phyloP scores from a whole-genome alignment of 2,329 filamentous ascomycete genomes.

The Fusarium sp. region DNA sequence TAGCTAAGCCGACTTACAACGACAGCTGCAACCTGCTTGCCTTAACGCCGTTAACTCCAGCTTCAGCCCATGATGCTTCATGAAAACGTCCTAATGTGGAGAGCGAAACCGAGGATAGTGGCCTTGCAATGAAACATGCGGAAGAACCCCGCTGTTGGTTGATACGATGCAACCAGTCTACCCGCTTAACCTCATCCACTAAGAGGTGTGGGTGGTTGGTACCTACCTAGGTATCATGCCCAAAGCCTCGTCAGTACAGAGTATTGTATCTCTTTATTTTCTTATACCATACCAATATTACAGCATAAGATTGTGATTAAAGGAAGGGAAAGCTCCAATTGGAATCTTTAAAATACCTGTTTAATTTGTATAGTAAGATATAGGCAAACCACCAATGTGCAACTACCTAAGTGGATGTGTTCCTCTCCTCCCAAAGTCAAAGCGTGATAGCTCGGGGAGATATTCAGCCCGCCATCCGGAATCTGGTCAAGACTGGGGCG shows the following conservation, averaged over 20 bases:
- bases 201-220: neutral
- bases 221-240: neutral
- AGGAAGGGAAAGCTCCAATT: neutral
- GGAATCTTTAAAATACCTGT: neutral
- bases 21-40: neutral
- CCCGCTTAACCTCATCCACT: neutral
- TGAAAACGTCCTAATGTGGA: neutral
- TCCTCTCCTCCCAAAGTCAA: neutral
- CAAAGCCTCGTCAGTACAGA: neutral
- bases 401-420: neutral
- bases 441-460: neutral
- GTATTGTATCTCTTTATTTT: neutral
- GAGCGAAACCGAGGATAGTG: neutral
- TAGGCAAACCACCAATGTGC: neutral
- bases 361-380: neutral
- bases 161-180: neutral
- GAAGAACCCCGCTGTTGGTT: neutral
- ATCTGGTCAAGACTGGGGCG: neutral
- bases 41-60: slow-evolving; percentile 31
- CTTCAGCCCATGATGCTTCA: neutral
- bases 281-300: neutral
- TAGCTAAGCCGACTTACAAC: neutral
- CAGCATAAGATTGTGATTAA: neutral
- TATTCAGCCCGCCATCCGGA: neutral
- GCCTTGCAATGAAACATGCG: neutral